These are phyloP conservation scores for Malus orientalis DNA, from an alignment of 306 rosid genomes.

Conservation along the genomic window DNA sequence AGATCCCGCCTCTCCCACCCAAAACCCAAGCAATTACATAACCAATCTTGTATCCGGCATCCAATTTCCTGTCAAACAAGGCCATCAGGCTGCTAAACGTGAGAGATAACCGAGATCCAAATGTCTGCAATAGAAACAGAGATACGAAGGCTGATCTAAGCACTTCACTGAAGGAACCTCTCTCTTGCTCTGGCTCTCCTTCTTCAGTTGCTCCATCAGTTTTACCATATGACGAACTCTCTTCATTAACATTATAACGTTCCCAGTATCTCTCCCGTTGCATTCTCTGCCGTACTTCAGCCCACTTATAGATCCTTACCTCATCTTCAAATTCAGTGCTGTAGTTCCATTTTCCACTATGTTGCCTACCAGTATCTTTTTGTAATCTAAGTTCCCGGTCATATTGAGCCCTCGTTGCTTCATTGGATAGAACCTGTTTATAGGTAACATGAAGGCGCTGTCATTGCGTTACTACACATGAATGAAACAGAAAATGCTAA, in stretches of 20 bases:
- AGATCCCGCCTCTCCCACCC: conserved; percentile 75
- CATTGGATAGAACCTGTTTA: conserved; percentile 70
- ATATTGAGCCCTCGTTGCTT: conserved; percentile 55
- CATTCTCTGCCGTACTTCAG: conserved; percentile 48
- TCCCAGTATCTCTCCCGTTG: conserved; percentile 39
- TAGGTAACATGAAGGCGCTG: neutral
- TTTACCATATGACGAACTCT: conserved; percentile 27
- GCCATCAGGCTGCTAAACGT: conserved; percentile 68
- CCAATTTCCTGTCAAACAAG: conserved; percentile 61
- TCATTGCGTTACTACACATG: neutral
- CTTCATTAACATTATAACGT: conserved; percentile 23
- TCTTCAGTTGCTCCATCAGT: conserved; percentile 41
- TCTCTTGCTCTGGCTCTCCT: conserved; percentile 28
- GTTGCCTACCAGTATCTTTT: conserved; percentile 26
- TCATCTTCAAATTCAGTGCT: conserved; percentile 48
- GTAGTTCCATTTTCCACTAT: conserved; percentile 40
- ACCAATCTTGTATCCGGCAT: conserved; percentile 64
- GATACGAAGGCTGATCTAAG: conserved; percentile 58
- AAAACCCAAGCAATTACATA: conserved; percentile 72
- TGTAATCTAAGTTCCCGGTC: conserved; percentile 46
- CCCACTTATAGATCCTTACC: conserved; percentile 50
- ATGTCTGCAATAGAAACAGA: conserved; percentile 47
- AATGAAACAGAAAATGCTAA: neutral
- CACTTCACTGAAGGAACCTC: conserved; percentile 58
- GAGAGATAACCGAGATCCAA: conserved; percentile 62